phyloP scores from a whole-genome alignment of 345 rosid species.

The Turnera subulata region DNA sequence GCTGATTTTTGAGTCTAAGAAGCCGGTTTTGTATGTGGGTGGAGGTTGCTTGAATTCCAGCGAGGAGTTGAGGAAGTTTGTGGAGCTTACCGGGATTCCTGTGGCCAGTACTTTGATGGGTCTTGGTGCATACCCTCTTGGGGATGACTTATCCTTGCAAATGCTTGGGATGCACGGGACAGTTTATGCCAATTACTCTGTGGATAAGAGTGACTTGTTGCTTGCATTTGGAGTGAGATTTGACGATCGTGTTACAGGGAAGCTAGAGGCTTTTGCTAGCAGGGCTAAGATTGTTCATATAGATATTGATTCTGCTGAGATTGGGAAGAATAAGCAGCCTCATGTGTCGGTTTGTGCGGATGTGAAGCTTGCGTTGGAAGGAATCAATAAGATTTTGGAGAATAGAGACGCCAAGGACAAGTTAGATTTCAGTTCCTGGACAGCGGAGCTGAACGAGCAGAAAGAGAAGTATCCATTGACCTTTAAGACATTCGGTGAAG shows the following conservation, averaged over 20 bases:
- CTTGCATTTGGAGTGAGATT: slow-evolving; percentile 96
- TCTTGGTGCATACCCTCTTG: slow-evolving; percentile 62
- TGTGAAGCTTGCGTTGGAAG: slow-evolving; percentile 72
- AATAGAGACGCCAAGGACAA: slow-evolving; percentile 36
- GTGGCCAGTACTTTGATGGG: slow-evolving; percentile 99
- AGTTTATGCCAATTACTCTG: slow-evolving; percentile 85
- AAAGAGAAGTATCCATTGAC: slow-evolving; percentile 59
- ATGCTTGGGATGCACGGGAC: slow-evolving; percentile 99
- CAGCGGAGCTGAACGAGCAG: slow-evolving; percentile 65
- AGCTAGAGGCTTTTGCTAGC: slow-evolving; percentile 93
- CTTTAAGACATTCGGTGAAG: slow-evolving; percentile 82
- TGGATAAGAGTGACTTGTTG: slow-evolving; percentile 79
- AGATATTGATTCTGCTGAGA: slow-evolving; percentile 91
- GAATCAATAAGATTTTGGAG: slow-evolving; percentile 65
- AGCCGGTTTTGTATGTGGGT: slow-evolving; percentile 90
- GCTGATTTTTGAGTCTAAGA: slow-evolving; percentile 71
- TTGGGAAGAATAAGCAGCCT: slow-evolving; percentile 98
- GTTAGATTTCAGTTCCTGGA: slow-evolving; percentile 68
- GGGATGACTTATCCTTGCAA: slow-evolving; percentile 62
- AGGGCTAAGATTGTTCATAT: slow-evolving; percentile 93
- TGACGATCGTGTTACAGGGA: slow-evolving; percentile 95
- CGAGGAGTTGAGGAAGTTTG: slow-evolving; percentile 72
- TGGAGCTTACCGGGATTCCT: slow-evolving; percentile 81
- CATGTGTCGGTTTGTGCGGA: slow-evolving; percentile 88
- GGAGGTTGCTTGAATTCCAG: slow-evolving; percentile 98